Base-by-base conservation (phyloP, 208 protist species). In the Trypanosoma conorhini region DNA sequence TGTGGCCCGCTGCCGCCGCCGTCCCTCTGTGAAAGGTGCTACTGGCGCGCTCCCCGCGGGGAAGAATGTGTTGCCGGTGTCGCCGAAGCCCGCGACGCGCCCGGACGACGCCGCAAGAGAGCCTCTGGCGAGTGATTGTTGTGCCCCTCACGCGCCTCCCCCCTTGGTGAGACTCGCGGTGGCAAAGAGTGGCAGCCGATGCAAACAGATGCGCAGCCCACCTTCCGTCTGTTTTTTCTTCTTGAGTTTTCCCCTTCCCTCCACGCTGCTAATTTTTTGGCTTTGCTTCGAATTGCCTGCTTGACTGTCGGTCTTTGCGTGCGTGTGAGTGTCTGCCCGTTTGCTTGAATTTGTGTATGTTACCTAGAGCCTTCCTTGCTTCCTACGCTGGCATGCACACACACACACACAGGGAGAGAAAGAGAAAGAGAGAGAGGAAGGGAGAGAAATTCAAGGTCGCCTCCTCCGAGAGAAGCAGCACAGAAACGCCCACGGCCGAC, bases 151-250 rank as follows among this genome's bases (percentile, higher is more conserved):
- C 48, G 4, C 3, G 48, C 13, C 60, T 68, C 67, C 44, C 21
- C 30, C 40, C 54, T 67, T 52, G 61, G 48, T 52, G 42, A 50
- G 30, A n/a, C n/a, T n/a, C n/a, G n/a, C n/a, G n/a, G n/a, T n/a
- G n/a, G n/a, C n/a, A n/a, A n/a, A n/a, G n/a, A n/a, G n/a, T n/a
- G n/a, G n/a, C n/a, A n/a, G n/a, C n/a, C n/a, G n/a, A n/a, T n/a
- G n/a, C n/a, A n/a, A n/a, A n/a, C n/a, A n/a, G n/a, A n/a, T n/a
- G n/a, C n/a, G n/a, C n/a, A n/a, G n/a, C n/a, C n/a, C 48, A 28
- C 55, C 54, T 48, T 55, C 62, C 24, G 50, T 55, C 28, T 8
- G 3, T 62, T 42, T 52, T 61, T 68, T 74, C 22, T 79, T 68
- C 21, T 70, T 59, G 33, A 62, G 44, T 52, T 68, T 58, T 59